phyloP scores from a whole-genome alignment of 176 grass and related monocot genomes.

The Miscanthus lutarioriparius region DNA sequence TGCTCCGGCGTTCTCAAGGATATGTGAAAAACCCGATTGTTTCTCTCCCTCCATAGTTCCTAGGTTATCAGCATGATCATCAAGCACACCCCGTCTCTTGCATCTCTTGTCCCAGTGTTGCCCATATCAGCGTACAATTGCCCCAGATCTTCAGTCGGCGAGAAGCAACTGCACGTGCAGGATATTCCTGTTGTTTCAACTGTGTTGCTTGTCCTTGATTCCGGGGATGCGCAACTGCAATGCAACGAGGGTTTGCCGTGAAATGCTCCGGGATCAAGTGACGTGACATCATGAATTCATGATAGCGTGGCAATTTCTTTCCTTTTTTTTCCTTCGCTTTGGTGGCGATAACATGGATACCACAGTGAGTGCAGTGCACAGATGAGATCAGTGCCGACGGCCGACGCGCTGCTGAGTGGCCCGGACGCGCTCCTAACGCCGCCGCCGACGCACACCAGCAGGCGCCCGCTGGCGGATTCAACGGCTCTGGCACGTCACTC shows the following conservation, averaged over 20 bases:
- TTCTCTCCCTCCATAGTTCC: too few species aligned
- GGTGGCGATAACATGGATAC: not conserved
- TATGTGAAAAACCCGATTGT: too few species aligned
- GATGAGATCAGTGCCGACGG: not conserved
- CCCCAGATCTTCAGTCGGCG: too few species aligned
- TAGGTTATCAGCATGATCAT: too few species aligned
- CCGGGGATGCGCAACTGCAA: not conserved
- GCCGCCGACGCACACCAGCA: not conserved
- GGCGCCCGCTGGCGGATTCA: not conserved
- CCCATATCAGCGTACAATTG: too few species aligned
- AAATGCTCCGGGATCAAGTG: not conserved
- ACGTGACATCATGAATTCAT: not conserved
- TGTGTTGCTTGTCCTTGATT: constrained; percentile 26
- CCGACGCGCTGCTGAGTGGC: not conserved
- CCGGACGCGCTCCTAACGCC: not conserved
- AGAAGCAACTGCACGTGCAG: not conserved
- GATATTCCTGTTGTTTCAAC: not conserved
- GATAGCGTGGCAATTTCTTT: not conserved
- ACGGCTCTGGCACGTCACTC: not conserved
- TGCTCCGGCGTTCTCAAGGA: too few species aligned
- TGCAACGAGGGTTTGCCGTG: not conserved
- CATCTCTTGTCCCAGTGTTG: too few species aligned
- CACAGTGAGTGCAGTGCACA: not conserved
- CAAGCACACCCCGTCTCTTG: too few species aligned
- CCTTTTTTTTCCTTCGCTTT: not conserved